phyloP scores from a whole-genome alignment of 192 early-diverging fungal genomes.

The Coemansia sp. region DNA sequence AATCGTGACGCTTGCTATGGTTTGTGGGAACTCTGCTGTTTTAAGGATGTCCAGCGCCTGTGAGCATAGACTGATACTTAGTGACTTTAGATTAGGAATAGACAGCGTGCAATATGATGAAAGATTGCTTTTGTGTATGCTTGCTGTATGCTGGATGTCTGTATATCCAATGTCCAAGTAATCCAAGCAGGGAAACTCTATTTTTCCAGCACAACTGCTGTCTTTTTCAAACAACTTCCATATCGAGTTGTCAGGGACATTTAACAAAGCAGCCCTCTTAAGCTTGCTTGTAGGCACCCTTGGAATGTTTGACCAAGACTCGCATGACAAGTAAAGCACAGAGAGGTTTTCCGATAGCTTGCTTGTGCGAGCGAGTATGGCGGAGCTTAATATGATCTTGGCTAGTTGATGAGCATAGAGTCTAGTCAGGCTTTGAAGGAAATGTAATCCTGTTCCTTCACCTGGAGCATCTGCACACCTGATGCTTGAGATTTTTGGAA shows the following conservation, averaged over 20 bases:
- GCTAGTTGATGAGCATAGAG: not conserved
- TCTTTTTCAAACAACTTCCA: conserved; percentile 1
- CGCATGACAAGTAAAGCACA: not conserved
- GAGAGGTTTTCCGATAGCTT: not conserved
- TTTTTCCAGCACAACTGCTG: not conserved
- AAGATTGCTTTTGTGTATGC: not conserved
- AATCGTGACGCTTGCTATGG: not conserved
- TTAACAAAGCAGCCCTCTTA: not conserved
- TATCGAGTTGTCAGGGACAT: not conserved
- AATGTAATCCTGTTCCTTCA: not conserved
- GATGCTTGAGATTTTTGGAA: not conserved
- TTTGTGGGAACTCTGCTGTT: not conserved
- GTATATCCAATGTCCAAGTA: not conserved
- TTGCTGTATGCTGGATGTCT: not conserved
- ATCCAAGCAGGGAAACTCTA: not conserved
- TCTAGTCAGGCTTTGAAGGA: not conserved
- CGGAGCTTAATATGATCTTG: not conserved
- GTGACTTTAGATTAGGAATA: not conserved
- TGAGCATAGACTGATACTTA: not conserved
- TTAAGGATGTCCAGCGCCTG: not conserved
- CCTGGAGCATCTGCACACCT: not conserved
- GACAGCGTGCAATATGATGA: not conserved
- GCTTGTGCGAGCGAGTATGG: not conserved
- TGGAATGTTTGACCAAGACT: not conserved
- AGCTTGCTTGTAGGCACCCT: not conserved